phyloP scores from a whole-genome alignment of 441 rosid species.

The Erodium texanum region DNA sequence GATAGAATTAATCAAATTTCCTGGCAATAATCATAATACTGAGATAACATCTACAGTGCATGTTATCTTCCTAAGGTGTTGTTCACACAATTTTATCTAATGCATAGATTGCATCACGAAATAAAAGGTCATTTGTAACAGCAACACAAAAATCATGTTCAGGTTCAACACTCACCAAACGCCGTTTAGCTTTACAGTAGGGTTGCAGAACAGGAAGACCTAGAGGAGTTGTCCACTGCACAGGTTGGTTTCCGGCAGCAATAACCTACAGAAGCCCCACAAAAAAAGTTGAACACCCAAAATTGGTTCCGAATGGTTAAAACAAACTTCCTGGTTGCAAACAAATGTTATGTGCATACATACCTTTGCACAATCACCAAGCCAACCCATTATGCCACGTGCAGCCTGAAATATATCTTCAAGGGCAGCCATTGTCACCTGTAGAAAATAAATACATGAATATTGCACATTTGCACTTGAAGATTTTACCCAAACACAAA shows the following conservation, averaged over 20 bases:
- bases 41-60: neutral
- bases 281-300: neutral
- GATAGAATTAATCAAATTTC: neutral
- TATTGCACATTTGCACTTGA: neutral
- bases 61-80: neutral
- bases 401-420: conserved; percentile 91
- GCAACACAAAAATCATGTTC: conserved; percentile 9
- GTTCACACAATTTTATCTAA: neutral
- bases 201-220: conserved; percentile 99
- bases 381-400: conserved; percentile 91
- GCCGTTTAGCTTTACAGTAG: conserved; percentile 64
- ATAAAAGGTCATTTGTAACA: conserved; percentile 8
- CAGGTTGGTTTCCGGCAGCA: conserved; percentile 78
- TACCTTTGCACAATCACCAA: conserved; percentile 94
- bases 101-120: neutral
- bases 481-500: neutral
- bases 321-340: neutral
- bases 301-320: neutral
- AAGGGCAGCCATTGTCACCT: conserved; percentile 93
- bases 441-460: conserved; percentile 7
- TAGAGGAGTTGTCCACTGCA: conserved; percentile 87
- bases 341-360: neutral
- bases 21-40: neutral
- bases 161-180: conserved; percentile 47
- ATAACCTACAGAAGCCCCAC: conserved; percentile 42